phyloP scores from a whole-genome alignment of 345 rosid genomes.

The Clarkia xantiana region DNA sequence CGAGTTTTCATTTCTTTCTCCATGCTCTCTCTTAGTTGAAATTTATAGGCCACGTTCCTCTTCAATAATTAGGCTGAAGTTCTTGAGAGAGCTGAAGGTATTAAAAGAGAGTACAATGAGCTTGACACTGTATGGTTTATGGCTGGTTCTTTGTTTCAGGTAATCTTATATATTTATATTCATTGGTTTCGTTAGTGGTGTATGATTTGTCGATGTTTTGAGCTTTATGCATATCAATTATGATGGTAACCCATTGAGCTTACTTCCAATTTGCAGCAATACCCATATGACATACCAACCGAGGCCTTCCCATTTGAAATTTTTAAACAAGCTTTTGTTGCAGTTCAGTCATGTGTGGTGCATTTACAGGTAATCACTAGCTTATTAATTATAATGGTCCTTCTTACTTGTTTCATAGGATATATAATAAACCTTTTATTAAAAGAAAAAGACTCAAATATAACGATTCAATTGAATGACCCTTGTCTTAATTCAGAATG shows the following conservation, averaged over 20 bases:
- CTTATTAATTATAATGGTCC: not conserved
- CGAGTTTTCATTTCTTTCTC: not conserved
- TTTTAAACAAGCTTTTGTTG: slow-evolving; percentile 93
- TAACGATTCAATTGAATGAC: slow-evolving; percentile 2
- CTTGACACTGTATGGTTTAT: slow-evolving; percentile 98
- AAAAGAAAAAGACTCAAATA: too few species aligned
- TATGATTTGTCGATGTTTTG: too few species aligned
- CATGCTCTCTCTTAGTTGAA: slow-evolving; percentile 5
- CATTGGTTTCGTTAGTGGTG: not conserved
- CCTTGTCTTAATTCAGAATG: slow-evolving; percentile 48
- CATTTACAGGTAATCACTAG: slow-evolving; percentile 58
- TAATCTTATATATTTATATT: slow-evolving; percentile 11
- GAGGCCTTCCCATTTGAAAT: slow-evolving; percentile 90
- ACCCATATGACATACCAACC: slow-evolving; percentile 90
- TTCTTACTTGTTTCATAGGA: too few species aligned
- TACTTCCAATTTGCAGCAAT: slow-evolving; percentile 55
- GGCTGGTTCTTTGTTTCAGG: slow-evolving; percentile 99
- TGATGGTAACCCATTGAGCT: slow-evolving; percentile 4
- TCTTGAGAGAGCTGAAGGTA: slow-evolving; percentile 78
- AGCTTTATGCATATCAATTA: not conserved
- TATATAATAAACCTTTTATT: too few species aligned
- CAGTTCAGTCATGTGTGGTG: slow-evolving; percentile 94
- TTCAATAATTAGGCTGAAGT: slow-evolving; percentile 54
- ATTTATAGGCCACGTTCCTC: slow-evolving; percentile 11
- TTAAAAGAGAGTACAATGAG: slow-evolving; percentile 83